Conservation (phyloP, 352 stramenopile genomes). For the Pythium utonaiense region DNA sequence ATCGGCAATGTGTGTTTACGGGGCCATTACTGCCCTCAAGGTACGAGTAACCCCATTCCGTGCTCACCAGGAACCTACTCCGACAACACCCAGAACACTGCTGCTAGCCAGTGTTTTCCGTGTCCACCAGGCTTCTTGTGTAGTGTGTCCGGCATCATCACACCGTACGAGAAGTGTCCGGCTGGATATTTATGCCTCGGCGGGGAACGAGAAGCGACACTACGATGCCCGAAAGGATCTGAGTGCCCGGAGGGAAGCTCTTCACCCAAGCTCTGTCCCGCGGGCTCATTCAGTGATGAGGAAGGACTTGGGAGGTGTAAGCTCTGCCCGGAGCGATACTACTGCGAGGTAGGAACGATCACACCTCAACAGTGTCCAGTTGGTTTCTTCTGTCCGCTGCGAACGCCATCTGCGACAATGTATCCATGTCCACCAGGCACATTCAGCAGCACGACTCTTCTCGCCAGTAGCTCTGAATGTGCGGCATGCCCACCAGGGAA, state of each 20-base stretch:
- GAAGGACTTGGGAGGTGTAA: slow-evolving; percentile 55
- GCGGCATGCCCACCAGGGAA: slow-evolving; percentile 54
- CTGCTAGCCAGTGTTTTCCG: slow-evolving; percentile 56
- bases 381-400: slow-evolving; percentile 75
- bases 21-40: slow-evolving; percentile 76
- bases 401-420: slow-evolving; percentile 38
- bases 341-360: slow-evolving; percentile 45
- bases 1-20: slow-evolving; percentile 70
- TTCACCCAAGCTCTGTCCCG: slow-evolving; percentile 47
- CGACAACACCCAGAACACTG: slow-evolving; percentile 53
- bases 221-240: slow-evolving; percentile 55
- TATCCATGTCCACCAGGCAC: slow-evolving; percentile 62
- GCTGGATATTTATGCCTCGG: slow-evolving; percentile 59
- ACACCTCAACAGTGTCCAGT: slow-evolving; percentile 48
- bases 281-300: slow-evolving; percentile 64
- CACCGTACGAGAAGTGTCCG: slow-evolving; percentile 45
- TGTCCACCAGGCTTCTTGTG: slow-evolving; percentile 68
- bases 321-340: slow-evolving; percentile 69
- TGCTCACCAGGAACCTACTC: slow-evolving; percentile 76
- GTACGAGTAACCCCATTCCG: slow-evolving; percentile 77
- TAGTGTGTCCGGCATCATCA: slow-evolving; percentile 43
- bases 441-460: slow-evolving; percentile 43
- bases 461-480: slow-evolving; percentile 46
- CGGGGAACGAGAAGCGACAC: slow-evolving; percentile 46
- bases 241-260: slow-evolving; percentile 74